Conservation (phyloP, 306 rosid genomes). For the Canavalia gladiata region DNA sequence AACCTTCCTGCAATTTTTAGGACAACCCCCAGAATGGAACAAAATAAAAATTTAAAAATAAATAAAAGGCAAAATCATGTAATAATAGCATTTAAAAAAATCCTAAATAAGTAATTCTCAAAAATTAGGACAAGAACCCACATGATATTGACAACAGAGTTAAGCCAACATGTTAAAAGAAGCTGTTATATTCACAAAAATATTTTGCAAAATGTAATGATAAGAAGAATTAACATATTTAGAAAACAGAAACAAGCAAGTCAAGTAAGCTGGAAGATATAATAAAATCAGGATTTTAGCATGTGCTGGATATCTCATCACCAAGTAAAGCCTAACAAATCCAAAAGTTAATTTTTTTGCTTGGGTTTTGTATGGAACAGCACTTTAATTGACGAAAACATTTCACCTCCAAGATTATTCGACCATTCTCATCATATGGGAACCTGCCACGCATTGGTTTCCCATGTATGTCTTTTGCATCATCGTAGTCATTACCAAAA, state of each 20-base stretch:
- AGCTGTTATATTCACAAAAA: constrained; percentile 12
- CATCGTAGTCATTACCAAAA: constrained; percentile 88
- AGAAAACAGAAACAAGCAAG: constrained; percentile 16
- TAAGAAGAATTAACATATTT: background rate
- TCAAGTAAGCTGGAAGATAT: constrained; percentile 31
- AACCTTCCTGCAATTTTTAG: constrained; percentile 84
- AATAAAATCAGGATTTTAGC: constrained; percentile 4
- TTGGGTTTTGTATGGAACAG: constrained; percentile 34
- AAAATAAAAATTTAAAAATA: constrained; percentile 41
- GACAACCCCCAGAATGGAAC: constrained; percentile 35
- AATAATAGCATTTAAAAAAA: constrained; percentile 12
- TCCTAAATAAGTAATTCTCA: constrained; percentile 1
- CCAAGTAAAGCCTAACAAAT: constrained; percentile 39
- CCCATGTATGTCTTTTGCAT: constrained; percentile 89
- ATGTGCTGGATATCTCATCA: background rate
- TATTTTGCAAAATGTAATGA: constrained; percentile 32
- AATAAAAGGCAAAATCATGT: constrained; percentile 19
- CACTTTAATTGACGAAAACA: constrained; percentile 38
- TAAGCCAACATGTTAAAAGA: constrained; percentile 26
- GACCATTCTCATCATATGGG: constrained; percentile 89
- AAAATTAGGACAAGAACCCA: constrained; percentile 31
- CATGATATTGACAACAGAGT: constrained; percentile 20
- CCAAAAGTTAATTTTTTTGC: constrained; percentile 40
- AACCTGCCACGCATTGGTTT: constrained; percentile 90
- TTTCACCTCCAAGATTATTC: constrained; percentile 90